Evolutionary conservation across 2,329 filamentous ascomycete species (phyloP).

Genomic region (Phialophora verrucosa): DNA sequence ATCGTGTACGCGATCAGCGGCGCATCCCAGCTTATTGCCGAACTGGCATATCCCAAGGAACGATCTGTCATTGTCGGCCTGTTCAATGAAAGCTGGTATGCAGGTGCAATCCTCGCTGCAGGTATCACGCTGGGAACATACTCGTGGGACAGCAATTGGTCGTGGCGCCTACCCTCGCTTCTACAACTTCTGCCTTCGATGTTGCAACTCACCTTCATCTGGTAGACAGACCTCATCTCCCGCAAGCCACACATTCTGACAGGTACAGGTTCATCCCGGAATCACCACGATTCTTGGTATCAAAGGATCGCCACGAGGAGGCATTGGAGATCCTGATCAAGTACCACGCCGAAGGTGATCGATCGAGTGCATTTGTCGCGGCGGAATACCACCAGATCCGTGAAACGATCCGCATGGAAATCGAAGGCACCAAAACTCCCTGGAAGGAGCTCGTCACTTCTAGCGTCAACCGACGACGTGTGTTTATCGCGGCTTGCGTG

Average conservation of each 20-base stretch:
- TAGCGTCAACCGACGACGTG: constrained; percentile 60
- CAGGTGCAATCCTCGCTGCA: constrained; percentile 57
- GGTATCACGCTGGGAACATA: constrained; percentile 56
- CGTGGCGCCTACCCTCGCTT: constrained; percentile 69
- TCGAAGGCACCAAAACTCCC: constrained; percentile 51
- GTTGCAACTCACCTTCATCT: constrained; percentile 60
- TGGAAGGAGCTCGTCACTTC: constrained; percentile 69
- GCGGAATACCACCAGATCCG: constrained; percentile 44
- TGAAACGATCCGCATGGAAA: constrained; percentile 66
- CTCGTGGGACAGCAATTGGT: constrained; percentile 53
- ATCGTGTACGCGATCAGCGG: constrained; percentile 28
- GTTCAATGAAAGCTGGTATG: constrained; percentile 62
- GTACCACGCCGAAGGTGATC: constrained; percentile 50
- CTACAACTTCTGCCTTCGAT: constrained; percentile 69
- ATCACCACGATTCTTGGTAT: constrained; percentile 65
- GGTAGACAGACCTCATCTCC: constrained; percentile 40
- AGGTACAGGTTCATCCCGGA: constrained; percentile 64
- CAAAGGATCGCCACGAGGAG: constrained; percentile 41
- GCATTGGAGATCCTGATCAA: constrained; percentile 44
- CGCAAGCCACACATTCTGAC: background rate
- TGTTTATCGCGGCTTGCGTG: constrained; percentile 59
- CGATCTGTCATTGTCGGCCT: constrained; percentile 56
- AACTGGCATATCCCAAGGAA: constrained; percentile 57
- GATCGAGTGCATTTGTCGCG: constrained; percentile 39
- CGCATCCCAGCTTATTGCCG: constrained; percentile 48